phyloP scores from a whole-genome alignment of 2,329 filamentous ascomycete genomes.

The Pestalotiopsis sp. region DNA sequence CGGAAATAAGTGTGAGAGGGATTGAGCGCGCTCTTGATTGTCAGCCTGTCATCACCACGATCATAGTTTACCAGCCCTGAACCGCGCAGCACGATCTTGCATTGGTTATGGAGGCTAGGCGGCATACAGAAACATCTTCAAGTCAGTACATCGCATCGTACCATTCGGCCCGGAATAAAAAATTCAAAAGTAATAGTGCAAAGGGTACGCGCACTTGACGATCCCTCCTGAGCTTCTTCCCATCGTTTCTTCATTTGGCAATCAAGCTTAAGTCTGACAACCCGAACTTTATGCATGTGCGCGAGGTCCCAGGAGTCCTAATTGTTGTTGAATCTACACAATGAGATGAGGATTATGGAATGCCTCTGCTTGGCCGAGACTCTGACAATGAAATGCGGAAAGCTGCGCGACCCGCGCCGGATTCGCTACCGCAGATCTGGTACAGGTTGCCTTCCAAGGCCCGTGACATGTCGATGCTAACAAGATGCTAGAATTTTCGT shows the following conservation, averaged over 20 bases:
- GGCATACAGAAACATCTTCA: background rate
- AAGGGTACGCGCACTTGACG: background rate
- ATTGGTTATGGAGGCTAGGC: background rate
- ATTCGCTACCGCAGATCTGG: background rate
- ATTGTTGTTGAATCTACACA: background rate
- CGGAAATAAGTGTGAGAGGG: background rate
- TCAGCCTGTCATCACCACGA: background rate
- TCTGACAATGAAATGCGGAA: background rate
- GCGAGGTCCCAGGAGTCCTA: background rate
- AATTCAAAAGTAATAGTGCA: background rate
- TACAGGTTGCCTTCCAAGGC: background rate
- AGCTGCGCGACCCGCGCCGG: background rate
- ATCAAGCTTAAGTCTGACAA: conserved; percentile 6
- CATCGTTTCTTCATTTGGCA: background rate
- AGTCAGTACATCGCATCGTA: background rate
- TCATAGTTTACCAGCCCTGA: background rate
- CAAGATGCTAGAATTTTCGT: background rate
- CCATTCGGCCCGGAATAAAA: background rate
- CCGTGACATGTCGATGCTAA: background rate
- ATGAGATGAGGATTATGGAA: background rate
- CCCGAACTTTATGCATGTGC: background rate
- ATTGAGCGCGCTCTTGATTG: background rate
- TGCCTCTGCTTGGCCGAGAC: background rate
- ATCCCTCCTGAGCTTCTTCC: background rate
- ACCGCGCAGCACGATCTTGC: background rate